Evolutionary conservation across 176 grass and related monocot species (phyloP).

Genomic region (Aechmea fasciata): DNA sequence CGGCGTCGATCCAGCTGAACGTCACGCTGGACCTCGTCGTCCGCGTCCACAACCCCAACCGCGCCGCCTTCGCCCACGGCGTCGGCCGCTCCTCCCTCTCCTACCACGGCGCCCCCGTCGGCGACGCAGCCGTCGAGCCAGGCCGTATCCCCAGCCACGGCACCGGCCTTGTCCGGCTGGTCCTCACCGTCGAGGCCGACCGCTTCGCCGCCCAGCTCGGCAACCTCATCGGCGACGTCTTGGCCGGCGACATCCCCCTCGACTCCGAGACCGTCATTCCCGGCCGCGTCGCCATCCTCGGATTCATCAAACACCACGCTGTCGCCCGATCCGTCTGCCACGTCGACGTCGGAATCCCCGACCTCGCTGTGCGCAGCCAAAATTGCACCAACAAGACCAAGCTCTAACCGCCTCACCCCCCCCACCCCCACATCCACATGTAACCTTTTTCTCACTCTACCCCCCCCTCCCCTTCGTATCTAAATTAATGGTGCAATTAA

Average conservation of each 20-base stretch:
- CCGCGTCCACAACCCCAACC: constrained; percentile 69
- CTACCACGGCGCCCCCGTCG: constrained; percentile 51
- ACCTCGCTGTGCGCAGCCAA: constrained; percentile 49
- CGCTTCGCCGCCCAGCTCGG: constrained; percentile 23
- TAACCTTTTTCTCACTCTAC: no score
- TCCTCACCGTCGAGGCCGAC: constrained; percentile 44
- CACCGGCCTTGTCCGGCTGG: constrained; percentile 14
- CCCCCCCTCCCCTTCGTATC: no score
- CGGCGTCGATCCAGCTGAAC: constrained; percentile 40
- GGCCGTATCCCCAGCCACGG: constrained; percentile 45
- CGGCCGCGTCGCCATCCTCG: constrained; percentile 41
- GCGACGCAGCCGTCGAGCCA: constrained; percentile 24
- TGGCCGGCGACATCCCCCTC: constrained; percentile 49
- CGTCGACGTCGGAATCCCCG: constrained; percentile 40
- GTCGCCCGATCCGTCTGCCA: constrained; percentile 38
- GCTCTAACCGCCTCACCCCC: constrained; percentile 20
- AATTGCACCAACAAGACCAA: constrained; percentile 41
- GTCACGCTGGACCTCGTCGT: constrained; percentile 48
- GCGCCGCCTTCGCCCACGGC: constrained; percentile 42
- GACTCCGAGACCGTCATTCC: constrained; percentile 38
- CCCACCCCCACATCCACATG: no score
- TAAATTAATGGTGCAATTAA: no score
- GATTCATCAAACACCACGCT: constrained; percentile 43
- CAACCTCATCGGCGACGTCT: constrained; percentile 33
- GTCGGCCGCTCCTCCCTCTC: constrained; percentile 26